These are phyloP conservation scores for Rhodosporidiobolus odoratus DNA, from an alignment of 768 basidiomycete species.

Conservation along the genomic window DNA sequence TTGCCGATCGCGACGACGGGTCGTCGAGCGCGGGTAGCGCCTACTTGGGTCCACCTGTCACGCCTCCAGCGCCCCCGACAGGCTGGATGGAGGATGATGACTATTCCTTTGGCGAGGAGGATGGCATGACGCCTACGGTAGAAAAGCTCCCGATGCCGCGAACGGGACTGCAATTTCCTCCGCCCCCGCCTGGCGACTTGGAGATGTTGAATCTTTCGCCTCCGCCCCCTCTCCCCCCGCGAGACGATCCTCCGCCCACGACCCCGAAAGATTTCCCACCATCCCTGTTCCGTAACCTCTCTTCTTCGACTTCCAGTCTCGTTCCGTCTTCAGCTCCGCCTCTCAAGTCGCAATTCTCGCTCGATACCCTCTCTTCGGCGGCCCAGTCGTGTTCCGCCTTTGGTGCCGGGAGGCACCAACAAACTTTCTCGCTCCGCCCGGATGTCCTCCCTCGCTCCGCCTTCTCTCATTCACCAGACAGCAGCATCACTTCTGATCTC, in stretches of 20 bases:
- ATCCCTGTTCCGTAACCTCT: background rate
- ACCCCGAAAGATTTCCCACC: background rate
- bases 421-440: no score
- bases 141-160: background rate
- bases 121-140: background rate
- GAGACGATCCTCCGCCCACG: background rate
- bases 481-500: background rate
- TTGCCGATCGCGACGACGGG: background rate
- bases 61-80: background rate
- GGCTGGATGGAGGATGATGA: background rate
- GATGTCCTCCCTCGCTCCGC: background rate
- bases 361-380: background rate
- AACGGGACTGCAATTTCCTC: background rate
- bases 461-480: conserved; percentile 7
- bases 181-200: background rate
- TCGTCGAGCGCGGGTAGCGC: background rate
- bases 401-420: background rate
- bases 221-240: no score
- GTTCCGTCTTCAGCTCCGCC: background rate
- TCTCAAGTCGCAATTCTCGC: background rate
- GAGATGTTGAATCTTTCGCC: no score
- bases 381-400: no score
- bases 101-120: background rate
- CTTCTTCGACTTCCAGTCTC: background rate
- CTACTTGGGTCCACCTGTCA: background rate